phyloP scores from a whole-genome alignment of 805 yeast species.

The Pichia heedii region DNA sequence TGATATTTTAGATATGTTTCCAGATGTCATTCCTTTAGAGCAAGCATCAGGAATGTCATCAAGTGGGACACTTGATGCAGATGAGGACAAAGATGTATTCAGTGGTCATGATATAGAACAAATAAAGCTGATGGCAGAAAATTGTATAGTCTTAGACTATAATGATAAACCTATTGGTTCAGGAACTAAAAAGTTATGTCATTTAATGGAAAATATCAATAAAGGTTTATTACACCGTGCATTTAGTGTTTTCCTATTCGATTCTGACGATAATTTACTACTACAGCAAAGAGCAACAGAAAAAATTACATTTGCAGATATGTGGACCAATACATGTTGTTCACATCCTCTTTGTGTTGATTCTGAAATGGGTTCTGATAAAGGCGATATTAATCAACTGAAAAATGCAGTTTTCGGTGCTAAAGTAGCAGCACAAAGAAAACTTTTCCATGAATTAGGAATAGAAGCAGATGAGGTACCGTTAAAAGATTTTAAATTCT shows the following conservation, averaged over 20 bases:
- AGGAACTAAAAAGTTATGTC: conserved; percentile 87
- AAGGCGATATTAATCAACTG: conserved; percentile 29
- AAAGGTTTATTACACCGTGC: conserved; percentile 89
- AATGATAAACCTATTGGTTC: conserved; percentile 85
- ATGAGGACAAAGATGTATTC: conserved; percentile 39
- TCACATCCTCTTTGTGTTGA: conserved; percentile 90
- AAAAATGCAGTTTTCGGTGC: conserved; percentile 65
- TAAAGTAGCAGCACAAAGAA: conserved; percentile 82
- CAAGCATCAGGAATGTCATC: conserved; percentile 50
- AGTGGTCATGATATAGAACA: conserved; percentile 91
- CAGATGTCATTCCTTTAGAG: conserved; percentile 58
- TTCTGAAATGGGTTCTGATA: conserved; percentile 60
- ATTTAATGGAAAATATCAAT: conserved; percentile 78
- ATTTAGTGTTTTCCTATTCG: conserved; percentile 89
- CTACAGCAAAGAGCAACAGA: conserved; percentile 95
- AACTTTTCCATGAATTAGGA: conserved; percentile 89
- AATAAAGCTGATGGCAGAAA: conserved; percentile 89
- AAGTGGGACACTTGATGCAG: conserved; percentile 25
- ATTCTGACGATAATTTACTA: conserved; percentile 63
- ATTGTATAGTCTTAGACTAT: conserved; percentile 88
- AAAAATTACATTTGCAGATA: conserved; percentile 89
- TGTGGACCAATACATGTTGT: conserved; percentile 99
- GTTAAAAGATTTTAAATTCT: conserved; percentile 59
- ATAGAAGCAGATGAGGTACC: conserved; percentile 52
- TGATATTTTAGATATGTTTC: conserved; percentile 49